A percentile compares a stretch with the other conserved stretches of the same genome.
Conservation (phyloP, 352 stramenopile species). For the Globisporangium nunn region DNA sequence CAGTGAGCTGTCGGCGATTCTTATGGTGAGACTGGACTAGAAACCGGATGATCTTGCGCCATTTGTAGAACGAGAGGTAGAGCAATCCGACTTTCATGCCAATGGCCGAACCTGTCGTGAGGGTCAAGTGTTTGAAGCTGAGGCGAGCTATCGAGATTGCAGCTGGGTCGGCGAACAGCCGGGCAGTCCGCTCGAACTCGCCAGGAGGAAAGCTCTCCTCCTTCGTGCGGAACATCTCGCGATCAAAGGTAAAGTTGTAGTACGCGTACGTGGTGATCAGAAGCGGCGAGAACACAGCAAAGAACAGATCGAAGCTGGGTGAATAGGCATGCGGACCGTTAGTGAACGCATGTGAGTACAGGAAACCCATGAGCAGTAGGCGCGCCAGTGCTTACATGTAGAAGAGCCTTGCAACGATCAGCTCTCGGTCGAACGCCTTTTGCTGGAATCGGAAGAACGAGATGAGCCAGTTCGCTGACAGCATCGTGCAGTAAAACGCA, state of each 20-base stretch:
- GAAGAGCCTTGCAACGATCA: conserved; percentile 2
- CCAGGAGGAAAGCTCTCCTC: conserved; percentile 8
- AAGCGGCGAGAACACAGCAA: conserved; percentile 22
- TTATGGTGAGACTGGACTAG: too few species aligned
- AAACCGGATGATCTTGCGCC: too few species aligned
- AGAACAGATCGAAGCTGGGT: conserved; percentile 21
- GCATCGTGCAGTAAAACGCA: conserved; percentile 15
- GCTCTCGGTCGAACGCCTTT: too few species aligned
- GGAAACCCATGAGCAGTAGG: neutral
- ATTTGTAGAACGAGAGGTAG: too few species aligned
- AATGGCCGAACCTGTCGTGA: too few species aligned
- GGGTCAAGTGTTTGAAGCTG: conserved; percentile 11
- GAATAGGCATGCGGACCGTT: neutral
- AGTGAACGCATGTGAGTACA: neutral
- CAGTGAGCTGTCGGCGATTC: too few species aligned
- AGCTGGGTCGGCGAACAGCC: conserved; percentile 19
- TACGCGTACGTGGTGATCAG: conserved; percentile 18
- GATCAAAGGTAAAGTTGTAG: conserved; percentile 19
- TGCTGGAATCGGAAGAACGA: conserved; percentile 24
- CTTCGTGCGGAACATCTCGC: conserved; percentile 3
- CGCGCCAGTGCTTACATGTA: conserved; percentile 2
- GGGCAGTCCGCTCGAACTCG: conserved; percentile 14
- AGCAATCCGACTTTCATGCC: too few species aligned
- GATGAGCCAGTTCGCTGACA: conserved; percentile 18
- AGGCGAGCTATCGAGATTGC: conserved; percentile 15